Conservation (phyloP, 768 basidiomycete genomes). For the Strobilomyces echinocephalus region DNA sequence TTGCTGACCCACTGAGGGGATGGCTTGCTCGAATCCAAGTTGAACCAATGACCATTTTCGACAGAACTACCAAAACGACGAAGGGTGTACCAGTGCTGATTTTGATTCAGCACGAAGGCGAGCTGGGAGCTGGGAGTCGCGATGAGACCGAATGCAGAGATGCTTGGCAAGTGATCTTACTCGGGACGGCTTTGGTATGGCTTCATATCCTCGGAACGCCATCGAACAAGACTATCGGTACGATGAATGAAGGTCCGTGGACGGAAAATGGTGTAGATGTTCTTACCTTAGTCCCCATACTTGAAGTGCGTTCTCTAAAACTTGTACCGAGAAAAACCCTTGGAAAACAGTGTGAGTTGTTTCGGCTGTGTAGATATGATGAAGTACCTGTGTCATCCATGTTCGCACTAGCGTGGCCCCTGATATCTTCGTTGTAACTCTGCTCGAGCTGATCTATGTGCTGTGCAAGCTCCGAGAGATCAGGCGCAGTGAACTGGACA, state of each 20-base stretch:
- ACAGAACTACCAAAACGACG: conserved; percentile 66
- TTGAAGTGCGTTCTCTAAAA: conserved; percentile 76
- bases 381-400: conserved; percentile 84
- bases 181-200: conserved; percentile 72
- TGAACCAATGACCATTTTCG: conserved; percentile 74
- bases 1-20: conserved; percentile 80
- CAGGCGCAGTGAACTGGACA: conserved; percentile 68
- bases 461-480: conserved; percentile 72
- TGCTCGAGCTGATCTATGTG: conserved; percentile 63
- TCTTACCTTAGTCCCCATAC: conserved; percentile 78
- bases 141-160: conserved; percentile 7
- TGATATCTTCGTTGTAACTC: conserved; percentile 47
- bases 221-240: conserved; percentile 57
- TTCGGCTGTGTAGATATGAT: neutral
- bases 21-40: conserved; percentile 71
- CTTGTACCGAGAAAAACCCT: conserved; percentile 93
- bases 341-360: neutral
- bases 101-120: conserved; percentile 81
- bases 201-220: conserved; percentile 81
- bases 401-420: conserved; percentile 54
- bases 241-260: conserved; percentile 10
- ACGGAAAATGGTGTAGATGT: neutral
- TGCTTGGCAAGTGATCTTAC: conserved; percentile 39
- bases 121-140: conserved; percentile 57
- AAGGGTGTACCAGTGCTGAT: conserved; percentile 87